Base-by-base conservation (phyloP, 23 red algal genomes). In the Pyropia haitanensis region DNA sequence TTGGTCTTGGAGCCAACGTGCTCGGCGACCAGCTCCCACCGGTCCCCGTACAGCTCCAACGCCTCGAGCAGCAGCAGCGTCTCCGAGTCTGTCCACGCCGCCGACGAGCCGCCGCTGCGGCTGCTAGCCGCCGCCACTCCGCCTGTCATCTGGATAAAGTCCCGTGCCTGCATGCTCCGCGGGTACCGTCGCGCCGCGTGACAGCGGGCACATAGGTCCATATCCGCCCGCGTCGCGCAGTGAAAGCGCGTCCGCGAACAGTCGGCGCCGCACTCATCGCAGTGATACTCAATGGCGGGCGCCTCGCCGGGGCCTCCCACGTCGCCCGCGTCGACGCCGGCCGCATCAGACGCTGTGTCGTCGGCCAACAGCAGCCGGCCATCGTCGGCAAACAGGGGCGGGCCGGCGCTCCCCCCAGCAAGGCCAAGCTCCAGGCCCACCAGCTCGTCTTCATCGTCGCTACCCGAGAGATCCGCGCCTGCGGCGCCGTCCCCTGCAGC, bases 21-120 rank as follows among this genome's bases (percentile, higher is more conserved):
- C 58, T 89, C 78, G 18, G 92, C 92, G 12, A 96, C 92, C 20
- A 71, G 61, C 49, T 96, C 87, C 92, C 92, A 96, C 28, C 90
- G 68, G 54, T 96, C 92, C 33, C 85, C 76, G 60, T 85, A 89
- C 74, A 79, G 67, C 67, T 96, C 92, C 68, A 96, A 34, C 5
- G 67, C 92, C 66, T 96, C 92, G 19, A 96, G 63, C 51, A 96
- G 53, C 28, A 89, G 66, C 50, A 96, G 60, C 22, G 81, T 79
- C 57, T 96, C 92, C 14, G 75, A 39, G 53, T 96, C 92, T 18
- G 84, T 87, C 92, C 92, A 96, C 15, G 72, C 89, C 27, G 79
- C 80, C 25, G 81, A 66, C n/a, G 65, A 68, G 31, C 73, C 33
- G 51, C 73, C 87, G 20, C 51, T 89, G 10, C 39, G 39, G 13